These are phyloP conservation scores for Ogataea kodamae DNA, from an alignment of 805 yeast genomes.

Conservation along the genomic window DNA sequence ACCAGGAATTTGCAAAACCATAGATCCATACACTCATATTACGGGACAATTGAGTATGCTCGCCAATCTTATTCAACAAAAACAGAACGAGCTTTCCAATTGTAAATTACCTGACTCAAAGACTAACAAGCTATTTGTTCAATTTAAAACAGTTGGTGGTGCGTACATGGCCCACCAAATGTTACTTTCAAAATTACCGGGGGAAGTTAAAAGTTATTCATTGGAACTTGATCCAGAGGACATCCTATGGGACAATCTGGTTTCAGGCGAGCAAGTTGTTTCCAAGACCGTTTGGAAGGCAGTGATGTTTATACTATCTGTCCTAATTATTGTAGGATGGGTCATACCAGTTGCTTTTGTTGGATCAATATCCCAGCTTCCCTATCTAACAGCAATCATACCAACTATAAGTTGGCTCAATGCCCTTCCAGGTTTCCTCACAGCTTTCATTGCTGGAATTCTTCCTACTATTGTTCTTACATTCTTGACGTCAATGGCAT, in stretches of 20 bases:
- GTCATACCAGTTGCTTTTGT: slow-evolving; percentile 81
- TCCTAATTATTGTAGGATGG: slow-evolving; percentile 56
- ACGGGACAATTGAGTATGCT: slow-evolving; percentile 11
- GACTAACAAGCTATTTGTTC: slow-evolving; percentile 53
- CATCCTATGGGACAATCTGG: slow-evolving; percentile 62
- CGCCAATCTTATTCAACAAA: slow-evolving; percentile 8
- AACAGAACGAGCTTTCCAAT: slow-evolving; percentile 9
- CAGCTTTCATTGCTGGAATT: slow-evolving; percentile 55
- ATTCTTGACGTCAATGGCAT: slow-evolving; percentile 58
- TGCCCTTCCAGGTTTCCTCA: slow-evolving; percentile 48
- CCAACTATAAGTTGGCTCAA: slow-evolving; percentile 60
- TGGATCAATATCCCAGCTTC: slow-evolving; percentile 71
- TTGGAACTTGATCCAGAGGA: slow-evolving; percentile 63
- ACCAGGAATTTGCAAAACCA: slow-evolving; percentile 23
- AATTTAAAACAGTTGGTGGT: slow-evolving; percentile 52
- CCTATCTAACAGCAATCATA: slow-evolving; percentile 55
- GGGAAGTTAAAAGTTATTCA: slow-evolving; percentile 40
- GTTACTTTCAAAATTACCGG: slow-evolving; percentile 41
- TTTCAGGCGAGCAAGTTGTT: slow-evolving; percentile 39
- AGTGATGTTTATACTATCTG: slow-evolving; percentile 43
- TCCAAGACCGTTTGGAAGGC: slow-evolving; percentile 38
- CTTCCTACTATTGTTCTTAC: slow-evolving; percentile 67
- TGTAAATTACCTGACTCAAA: slow-evolving; percentile 5
- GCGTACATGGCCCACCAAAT: slow-evolving; percentile 66
- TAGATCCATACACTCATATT: slow-evolving; percentile 18